phyloP scores from a whole-genome alignment of 345 rosid species.

The Aurinia saxatilis region DNA sequence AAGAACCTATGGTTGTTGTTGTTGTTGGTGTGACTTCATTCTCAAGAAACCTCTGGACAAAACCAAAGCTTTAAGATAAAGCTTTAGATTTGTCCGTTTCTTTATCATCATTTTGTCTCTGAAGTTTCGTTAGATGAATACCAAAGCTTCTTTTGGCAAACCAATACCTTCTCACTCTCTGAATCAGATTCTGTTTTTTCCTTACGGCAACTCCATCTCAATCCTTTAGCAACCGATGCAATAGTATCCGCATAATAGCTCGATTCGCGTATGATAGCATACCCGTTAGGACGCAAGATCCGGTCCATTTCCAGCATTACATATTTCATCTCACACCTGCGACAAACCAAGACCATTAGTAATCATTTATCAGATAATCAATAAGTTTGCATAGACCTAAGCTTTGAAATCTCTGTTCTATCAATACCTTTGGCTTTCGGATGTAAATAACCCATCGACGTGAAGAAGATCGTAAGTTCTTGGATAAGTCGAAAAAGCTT shows the following conservation, averaged over 20 bases:
- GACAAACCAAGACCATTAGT: neutral
- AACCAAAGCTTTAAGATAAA: conserved; percentile 15
- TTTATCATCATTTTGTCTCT: neutral
- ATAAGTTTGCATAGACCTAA: neutral
- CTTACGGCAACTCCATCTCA: conserved; percentile 81
- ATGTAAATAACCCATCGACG: conserved; percentile 77
- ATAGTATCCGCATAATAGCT: conserved; percentile 59
- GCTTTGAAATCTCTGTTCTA: conserved; percentile 1
- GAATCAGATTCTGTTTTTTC: conserved; percentile 57
- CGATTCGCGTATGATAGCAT: conserved; percentile 72
- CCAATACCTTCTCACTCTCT: conserved; percentile 68
- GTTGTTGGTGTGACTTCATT: conserved; percentile 7
- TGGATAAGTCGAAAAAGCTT: conserved; percentile 94
- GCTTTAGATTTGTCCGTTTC: conserved; percentile 3
- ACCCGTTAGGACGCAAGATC: conserved; percentile 73
- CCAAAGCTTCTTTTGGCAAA: conserved; percentile 95
- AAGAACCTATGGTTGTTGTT: conserved; percentile 7
- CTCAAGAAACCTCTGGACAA: conserved; percentile 9
- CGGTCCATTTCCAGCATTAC: conserved; percentile 92
- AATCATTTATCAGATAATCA: neutral
- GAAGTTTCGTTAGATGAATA: conserved; percentile 37
- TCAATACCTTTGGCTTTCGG: conserved; percentile 83
- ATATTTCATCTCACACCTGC: conserved; percentile 85
- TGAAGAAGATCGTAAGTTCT: conserved; percentile 94
- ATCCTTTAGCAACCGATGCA: conserved; percentile 61